phyloP scores from a whole-genome alignment of 2,329 filamentous ascomycete genomes.

The Nemania serpens region DNA sequence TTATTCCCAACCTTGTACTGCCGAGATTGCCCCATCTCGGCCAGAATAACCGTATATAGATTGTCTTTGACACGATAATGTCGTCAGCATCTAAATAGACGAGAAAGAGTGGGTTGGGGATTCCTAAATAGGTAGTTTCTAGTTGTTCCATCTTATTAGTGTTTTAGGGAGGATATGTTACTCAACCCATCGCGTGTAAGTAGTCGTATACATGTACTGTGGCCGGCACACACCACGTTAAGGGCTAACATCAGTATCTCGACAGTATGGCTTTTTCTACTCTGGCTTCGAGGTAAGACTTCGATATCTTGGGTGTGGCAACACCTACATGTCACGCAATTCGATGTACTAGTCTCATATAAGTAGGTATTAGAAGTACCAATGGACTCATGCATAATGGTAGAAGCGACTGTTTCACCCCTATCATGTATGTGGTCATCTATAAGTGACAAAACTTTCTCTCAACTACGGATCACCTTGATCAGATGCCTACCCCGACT shows the following conservation, averaged over 20 bases:
- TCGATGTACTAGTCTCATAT: background rate
- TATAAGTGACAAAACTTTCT: conserved; percentile 14
- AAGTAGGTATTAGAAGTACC: background rate
- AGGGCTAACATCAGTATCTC: background rate
- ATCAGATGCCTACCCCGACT: background rate
- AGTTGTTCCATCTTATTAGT: background rate
- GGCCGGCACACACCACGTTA: background rate
- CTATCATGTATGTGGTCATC: background rate
- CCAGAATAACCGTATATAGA: background rate
- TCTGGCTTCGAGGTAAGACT: background rate
- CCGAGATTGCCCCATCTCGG: conserved; percentile 1
- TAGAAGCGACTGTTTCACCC: conserved; percentile 13
- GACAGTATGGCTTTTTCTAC: background rate
- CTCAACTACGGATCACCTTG: background rate
- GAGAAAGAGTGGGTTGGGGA: too few species aligned
- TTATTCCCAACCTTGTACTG: background rate
- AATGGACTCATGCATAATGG: background rate
- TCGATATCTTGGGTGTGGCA: background rate
- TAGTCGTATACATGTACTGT: conserved; percentile 1
- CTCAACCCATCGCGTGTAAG: conserved; percentile 1
- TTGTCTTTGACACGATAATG: background rate
- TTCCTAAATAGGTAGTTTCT: background rate
- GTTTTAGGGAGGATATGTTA: background rate
- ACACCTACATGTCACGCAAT: conserved; percentile 16
- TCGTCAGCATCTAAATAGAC: background rate